phyloP scores from a whole-genome alignment of 495 filamentous ascomycete genomes.

The Recurvomyces mirabilis region DNA sequence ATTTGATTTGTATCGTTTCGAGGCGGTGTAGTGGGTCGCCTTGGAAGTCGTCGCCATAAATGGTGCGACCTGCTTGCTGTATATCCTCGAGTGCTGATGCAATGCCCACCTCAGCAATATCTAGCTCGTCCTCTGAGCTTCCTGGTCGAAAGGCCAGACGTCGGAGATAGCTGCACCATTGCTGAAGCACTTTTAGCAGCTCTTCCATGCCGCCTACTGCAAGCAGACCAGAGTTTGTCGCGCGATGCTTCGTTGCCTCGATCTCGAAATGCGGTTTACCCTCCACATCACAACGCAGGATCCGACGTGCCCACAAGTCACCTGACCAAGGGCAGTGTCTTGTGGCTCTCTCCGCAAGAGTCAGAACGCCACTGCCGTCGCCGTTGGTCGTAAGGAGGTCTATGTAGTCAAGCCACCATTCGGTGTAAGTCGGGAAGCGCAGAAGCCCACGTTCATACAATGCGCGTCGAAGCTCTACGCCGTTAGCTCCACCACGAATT shows the following conservation, averaged over 20 bases:
- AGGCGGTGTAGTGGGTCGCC: slow-evolving; percentile 80
- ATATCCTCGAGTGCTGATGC: slow-evolving; percentile 74
- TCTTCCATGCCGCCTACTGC: slow-evolving; percentile 67
- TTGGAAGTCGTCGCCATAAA: slow-evolving; percentile 62
- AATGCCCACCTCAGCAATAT: slow-evolving; percentile 84
- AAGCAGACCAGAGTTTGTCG: slow-evolving; percentile 70
- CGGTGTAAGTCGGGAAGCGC: slow-evolving; percentile 55
- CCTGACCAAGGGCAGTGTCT: slow-evolving; percentile 89
- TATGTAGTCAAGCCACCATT: slow-evolving; percentile 70
- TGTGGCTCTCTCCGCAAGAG: slow-evolving; percentile 61
- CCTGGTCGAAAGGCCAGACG: slow-evolving; percentile 53
- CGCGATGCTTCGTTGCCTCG: slow-evolving; percentile 80
- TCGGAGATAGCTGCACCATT: slow-evolving; percentile 88
- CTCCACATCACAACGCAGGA: slow-evolving; percentile 69
- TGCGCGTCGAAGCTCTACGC: slow-evolving; percentile 42
- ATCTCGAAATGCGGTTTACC: slow-evolving; percentile 64
- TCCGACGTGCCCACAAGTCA: slow-evolving; percentile 76
- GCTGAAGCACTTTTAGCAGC: slow-evolving; percentile 74
- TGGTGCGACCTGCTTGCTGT: slow-evolving; percentile 60
- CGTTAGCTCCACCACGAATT: slow-evolving; percentile 44
- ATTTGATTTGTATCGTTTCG: slow-evolving; percentile 85
- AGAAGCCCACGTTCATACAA: slow-evolving; percentile 66
- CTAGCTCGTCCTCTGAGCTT: slow-evolving; percentile 76
- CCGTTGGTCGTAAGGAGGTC: slow-evolving; percentile 52
- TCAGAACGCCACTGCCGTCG: slow-evolving; percentile 20